A percentile compares a stretch with the other conserved stretches of the same genome.
Conservation (phyloP, 179 eudicot genomes). For the Beta macrorhiza region DNA sequence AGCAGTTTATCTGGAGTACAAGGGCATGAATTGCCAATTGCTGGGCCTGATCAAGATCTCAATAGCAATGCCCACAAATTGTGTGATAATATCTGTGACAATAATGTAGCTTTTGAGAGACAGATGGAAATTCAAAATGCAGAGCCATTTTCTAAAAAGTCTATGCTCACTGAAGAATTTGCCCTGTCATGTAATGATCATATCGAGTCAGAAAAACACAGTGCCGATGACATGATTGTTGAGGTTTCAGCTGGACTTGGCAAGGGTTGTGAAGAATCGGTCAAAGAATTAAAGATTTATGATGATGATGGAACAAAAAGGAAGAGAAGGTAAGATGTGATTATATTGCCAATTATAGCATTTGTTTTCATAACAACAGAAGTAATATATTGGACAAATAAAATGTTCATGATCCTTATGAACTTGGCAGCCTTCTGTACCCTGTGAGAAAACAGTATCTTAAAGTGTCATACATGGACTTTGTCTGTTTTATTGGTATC, state of each 20-base stretch:
- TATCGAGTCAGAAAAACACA: slow-evolving; percentile 23
- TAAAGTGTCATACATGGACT: background rate
- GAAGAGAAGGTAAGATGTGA: slow-evolving; percentile 63
- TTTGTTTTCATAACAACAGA: too few species aligned
- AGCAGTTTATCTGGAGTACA: slow-evolving; percentile 28
- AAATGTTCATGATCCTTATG: too few species aligned
- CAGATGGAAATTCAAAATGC: slow-evolving; percentile 32
- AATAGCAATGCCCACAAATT: slow-evolving; percentile 25
- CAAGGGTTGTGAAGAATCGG: slow-evolving; percentile 41
- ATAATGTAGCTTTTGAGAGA: slow-evolving; percentile 31
- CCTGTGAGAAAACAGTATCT: background rate
- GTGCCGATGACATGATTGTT: slow-evolving; percentile 19
- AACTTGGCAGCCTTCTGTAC: too few species aligned
- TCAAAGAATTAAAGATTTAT: slow-evolving; percentile 32
- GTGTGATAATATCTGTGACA: slow-evolving; percentile 26
- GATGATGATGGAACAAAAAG: slow-evolving; percentile 44
- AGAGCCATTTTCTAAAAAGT: slow-evolving; percentile 28
- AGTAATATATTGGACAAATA: too few species aligned
- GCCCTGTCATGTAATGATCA: slow-evolving; percentile 28
- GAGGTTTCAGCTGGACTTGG: slow-evolving; percentile 42
- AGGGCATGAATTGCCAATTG: slow-evolving; percentile 32
- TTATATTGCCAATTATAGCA: too few species aligned
- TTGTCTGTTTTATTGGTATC: slow-evolving; percentile 8
- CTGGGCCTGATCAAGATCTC: slow-evolving; percentile 34
- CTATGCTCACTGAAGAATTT: slow-evolving; percentile 27